Base-by-base conservation (phyloP, 805 yeast species). In the Zygosaccharomyces gambellarensis region DNA sequence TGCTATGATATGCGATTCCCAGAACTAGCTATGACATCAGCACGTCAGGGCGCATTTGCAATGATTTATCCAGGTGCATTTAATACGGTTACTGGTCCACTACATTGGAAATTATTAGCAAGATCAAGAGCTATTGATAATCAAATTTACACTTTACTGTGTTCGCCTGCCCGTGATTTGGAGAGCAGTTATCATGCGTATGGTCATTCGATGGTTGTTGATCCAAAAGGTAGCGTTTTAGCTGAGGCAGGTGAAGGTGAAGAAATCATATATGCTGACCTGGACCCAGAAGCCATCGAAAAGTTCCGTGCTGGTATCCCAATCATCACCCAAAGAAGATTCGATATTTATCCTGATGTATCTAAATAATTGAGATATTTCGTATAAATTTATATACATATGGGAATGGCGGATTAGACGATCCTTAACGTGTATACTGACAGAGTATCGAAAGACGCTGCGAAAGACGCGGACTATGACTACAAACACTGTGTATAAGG, bases 101-200 rank as follows among this genome's bases (percentile, higher is more conserved):
- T 83, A 66, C 92, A 83, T 64, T 86, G 95, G 95, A 85, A 82
- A 58, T 72, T 85, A 50, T 73, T 86, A 51, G 92, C 89, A 1
- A 75, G 82, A 52, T 71, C 88, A 0, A 72, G 94, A 53, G 87
- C 92, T 3, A 80, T 86, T 11, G 95, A 86, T 64, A 86, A 84
- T 61, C 85, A 85, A 64, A 65, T 80, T 12, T 86, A 80, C 54
- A 85, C 87, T 3, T 74, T 92, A 32, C 69, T 88, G 55, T 89
- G 96, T 55, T 87, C 96, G 6, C 97, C 97, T 3, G 90, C 96
- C 2, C 78, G 97, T 61, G 89, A 88, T 63, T 70, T 74, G 46
- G 77, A 76, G 9, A 57, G 64, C 12, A 77, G 75, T 7, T 82
- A 82, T 60, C 85, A 81, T 55, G 82, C 86, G 0, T 82, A 80